Evolutionary conservation across 495 filamentous ascomycete genomes (phyloP).

Genomic region (Penicillium alfredii): DNA sequence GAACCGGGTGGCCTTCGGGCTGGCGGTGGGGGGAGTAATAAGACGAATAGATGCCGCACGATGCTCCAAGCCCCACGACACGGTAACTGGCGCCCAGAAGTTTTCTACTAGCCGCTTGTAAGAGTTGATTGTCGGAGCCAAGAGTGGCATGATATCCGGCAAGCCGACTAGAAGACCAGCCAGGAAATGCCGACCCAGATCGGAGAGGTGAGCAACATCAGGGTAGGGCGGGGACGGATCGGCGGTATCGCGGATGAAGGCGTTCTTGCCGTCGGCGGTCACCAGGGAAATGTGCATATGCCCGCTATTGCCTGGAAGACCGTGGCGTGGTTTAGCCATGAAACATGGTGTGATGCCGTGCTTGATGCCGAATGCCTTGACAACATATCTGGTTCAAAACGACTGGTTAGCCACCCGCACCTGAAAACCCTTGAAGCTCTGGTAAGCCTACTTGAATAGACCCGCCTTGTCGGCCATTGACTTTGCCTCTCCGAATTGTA

Average conservation of each 20-base stretch:
- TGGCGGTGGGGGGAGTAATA: conserved; percentile 79
- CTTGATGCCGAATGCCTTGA: conserved; percentile 77
- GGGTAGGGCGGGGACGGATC: conserved; percentile 65
- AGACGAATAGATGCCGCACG: conserved; percentile 85
- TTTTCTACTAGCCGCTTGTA: conserved; percentile 98
- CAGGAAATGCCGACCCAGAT: conserved; percentile 87
- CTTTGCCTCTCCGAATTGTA: conserved; percentile 77
- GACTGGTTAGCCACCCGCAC: conserved; percentile 3
- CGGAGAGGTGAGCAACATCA: conserved; percentile 74
- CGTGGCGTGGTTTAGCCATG: conserved; percentile 95
- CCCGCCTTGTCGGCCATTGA: conserved; percentile 87
- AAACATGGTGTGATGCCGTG: conserved; percentile 93
- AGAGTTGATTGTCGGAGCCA: conserved; percentile 92
- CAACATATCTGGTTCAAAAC: conserved; percentile 59
- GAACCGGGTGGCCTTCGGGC: conserved; percentile 78
- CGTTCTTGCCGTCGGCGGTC: conserved; percentile 61
- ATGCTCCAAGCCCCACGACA: conserved; percentile 95
- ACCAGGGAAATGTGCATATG: conserved; percentile 88
- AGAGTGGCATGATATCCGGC: conserved; percentile 90
- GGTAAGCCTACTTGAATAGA: conserved; percentile 71
- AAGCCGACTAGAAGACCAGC: conserved; percentile 84
- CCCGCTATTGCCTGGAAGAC: conserved; percentile 85
- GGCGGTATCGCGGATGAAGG: conserved; percentile 65
- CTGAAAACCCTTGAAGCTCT: too few species aligned
- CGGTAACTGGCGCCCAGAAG: conserved; percentile 97